Base-by-base conservation (phyloP, 148 eudicot genomes). In the Euryodendron excelsum region DNA sequence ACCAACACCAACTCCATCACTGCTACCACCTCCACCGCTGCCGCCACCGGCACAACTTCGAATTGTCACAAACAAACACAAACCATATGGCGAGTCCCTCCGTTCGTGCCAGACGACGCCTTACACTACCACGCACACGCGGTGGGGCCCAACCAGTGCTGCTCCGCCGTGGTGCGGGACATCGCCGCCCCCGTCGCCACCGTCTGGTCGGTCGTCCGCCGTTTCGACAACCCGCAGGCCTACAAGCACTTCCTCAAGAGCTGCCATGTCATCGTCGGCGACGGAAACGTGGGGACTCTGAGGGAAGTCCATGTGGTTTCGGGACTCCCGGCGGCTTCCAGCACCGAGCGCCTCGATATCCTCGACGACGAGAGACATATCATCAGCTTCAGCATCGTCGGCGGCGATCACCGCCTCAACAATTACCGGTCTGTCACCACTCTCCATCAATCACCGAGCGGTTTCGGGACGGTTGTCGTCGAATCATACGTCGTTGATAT, bases 91-190 rank as follows among this genome's bases (percentile, higher is more conserved):
- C 76, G 69, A 3, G 20, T 73, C 52, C 80, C 86, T 14, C 84
- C 87, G 45, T 78, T 79, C 0, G 58, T 84, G 50, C 89, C 84
- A 0, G 84, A 78, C 50, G 77, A 82, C 61, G 65, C 84, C 18
- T 30, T 48, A 36, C 82, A 36, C 64, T 80, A 77, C 87, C 97
- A 93, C 88, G 76, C 81, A 79, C 94, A 84, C 83, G 73, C 73
- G 27, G 80, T 81, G 13, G 81, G 82, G 0, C 87, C 87, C 20
- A 72, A 81, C 72, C 94, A 91, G 81, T 90, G 89, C 81, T 83
- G 88, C 85, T 89, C 93, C 23, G 88, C 86, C 52, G 90, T 87
- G 28, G 85, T 85, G 48, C 88, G 85, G 41, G 75, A 82, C 64
- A 84, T 93, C 77, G 55, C 77, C 64, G 68, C 89, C 36, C 83